phyloP scores from a whole-genome alignment of 768 basidiomycete genomes.

The Leucocoprinus sp. region DNA sequence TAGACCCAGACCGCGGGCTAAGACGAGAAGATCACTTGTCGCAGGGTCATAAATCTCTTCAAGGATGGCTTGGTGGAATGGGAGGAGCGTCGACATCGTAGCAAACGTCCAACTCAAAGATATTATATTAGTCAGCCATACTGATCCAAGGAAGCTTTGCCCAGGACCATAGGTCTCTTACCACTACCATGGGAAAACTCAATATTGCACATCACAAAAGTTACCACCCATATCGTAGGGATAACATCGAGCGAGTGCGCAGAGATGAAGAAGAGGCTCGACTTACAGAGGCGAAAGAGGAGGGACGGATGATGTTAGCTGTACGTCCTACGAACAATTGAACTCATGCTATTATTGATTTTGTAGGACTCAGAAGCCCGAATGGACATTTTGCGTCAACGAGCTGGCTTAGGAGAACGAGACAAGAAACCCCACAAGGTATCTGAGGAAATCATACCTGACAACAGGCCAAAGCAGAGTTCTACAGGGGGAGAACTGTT shows the following conservation, averaged over 20 bases:
- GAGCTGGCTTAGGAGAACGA: slow-evolving; percentile 37
- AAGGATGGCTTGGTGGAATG: slow-evolving; percentile 62
- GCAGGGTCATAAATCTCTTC: slow-evolving; percentile 67
- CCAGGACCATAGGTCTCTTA: background rate
- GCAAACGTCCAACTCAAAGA: background rate
- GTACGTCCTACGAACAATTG: slow-evolving; percentile 31
- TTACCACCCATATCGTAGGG: slow-evolving; percentile 78
- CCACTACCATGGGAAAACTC: slow-evolving; percentile 64
- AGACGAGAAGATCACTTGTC: slow-evolving; percentile 62
- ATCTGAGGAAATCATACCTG: slow-evolving; percentile 28
- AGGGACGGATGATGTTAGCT: slow-evolving; percentile 65
- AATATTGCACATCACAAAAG: slow-evolving; percentile 91
- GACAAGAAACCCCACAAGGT: slow-evolving; percentile 29
- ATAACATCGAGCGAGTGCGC: slow-evolving; percentile 79
- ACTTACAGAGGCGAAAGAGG: slow-evolving; percentile 56
- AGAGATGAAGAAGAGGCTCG: slow-evolving; percentile 75
- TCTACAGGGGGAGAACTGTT: slow-evolving; percentile 27
- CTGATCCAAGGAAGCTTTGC: background rate
- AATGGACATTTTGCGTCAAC: slow-evolving; percentile 52
- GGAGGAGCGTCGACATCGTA: slow-evolving; percentile 43
- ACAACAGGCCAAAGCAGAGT: slow-evolving; percentile 11
- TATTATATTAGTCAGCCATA: slow-evolving; percentile 1
- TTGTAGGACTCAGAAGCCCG: slow-evolving; percentile 74
- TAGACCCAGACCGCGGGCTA: slow-evolving; percentile 88
- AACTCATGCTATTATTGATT: slow-evolving; percentile 9